phyloP scores from a whole-genome alignment of 257 asterid species.

The Nicotiana undulata region DNA sequence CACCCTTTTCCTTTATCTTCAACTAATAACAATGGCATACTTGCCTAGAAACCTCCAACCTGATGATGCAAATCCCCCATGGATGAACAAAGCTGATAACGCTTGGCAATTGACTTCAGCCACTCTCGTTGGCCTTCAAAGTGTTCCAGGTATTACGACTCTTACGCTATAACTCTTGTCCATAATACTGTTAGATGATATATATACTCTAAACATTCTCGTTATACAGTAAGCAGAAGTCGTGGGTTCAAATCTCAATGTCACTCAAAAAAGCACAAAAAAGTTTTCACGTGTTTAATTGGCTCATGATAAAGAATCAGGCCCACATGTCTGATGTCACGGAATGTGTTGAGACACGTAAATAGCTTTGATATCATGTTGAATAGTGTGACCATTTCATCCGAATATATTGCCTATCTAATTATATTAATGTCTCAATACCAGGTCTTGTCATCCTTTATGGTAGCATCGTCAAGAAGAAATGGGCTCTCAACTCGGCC shows the following conservation, averaged over 20 bases:
- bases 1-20: background rate
- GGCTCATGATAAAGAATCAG: background rate
- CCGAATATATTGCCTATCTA: background rate
- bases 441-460: conserved; percentile 64
- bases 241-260: background rate
- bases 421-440: background rate
- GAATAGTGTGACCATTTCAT: background rate
- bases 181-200: too few species aligned
- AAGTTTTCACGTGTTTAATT: background rate
- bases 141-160: conserved; percentile 29
- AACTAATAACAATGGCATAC: background rate
- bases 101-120: conserved; percentile 82
- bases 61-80: conserved; percentile 35
- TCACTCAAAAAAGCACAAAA: too few species aligned
- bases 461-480: conserved; percentile 80
- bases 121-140: conserved; percentile 66
- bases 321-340: background rate
- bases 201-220: background rate
- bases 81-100: conserved; percentile 77
- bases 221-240: background rate
- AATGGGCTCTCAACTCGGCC: conserved; percentile 80
- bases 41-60: conserved; percentile 35
- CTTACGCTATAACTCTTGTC: too few species aligned
- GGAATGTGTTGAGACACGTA: background rate
- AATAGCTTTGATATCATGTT: background rate